Percentiles rank a stretch among this genome's conserved stretches.
Conservation (phyloP, 148 eudicot species). For the Fagopyrum esculentum region DNA sequence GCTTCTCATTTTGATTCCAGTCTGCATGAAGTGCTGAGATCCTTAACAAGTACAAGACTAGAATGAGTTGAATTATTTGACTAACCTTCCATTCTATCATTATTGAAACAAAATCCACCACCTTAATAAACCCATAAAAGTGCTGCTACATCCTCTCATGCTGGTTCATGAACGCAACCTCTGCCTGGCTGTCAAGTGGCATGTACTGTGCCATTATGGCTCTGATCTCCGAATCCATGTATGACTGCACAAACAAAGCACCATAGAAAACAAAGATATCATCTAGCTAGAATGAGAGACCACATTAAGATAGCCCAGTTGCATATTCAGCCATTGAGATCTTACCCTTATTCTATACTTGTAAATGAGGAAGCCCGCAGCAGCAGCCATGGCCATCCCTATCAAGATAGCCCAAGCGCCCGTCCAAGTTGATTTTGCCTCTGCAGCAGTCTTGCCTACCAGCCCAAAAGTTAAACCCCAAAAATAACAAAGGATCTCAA, state of each 20-base stretch:
- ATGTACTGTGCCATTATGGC: conserved; percentile 96
- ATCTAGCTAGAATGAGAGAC: background rate
- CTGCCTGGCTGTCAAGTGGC: conserved; percentile 88
- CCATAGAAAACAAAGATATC: background rate
- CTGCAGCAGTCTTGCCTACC: conserved; percentile 61
- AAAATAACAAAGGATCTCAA: background rate
- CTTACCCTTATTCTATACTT: conserved; percentile 90
- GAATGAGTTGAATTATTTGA: background rate
- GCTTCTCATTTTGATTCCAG: background rate
- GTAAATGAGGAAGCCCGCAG: conserved; percentile 75
- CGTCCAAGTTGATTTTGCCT: conserved; percentile 66
- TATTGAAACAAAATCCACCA: conserved; percentile 19
- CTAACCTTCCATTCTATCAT: background rate
- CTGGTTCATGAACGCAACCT: conserved; percentile 40
- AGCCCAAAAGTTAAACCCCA: conserved; percentile 5
- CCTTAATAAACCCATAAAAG: too few species aligned
- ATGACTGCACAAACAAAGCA: conserved; percentile 39
- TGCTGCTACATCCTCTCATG: conserved; percentile 21
- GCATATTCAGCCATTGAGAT: background rate
- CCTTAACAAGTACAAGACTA: conserved; percentile 5
- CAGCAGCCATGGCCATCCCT: conserved; percentile 68
- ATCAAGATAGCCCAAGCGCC: conserved; percentile 70
- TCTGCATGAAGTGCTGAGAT: background rate
- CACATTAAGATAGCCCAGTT: background rate
- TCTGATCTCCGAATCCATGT: conserved; percentile 97